Conservation (phyloP, 2,329 filamentous ascomycete genomes). For the Cyphellophora europaea region DNA sequence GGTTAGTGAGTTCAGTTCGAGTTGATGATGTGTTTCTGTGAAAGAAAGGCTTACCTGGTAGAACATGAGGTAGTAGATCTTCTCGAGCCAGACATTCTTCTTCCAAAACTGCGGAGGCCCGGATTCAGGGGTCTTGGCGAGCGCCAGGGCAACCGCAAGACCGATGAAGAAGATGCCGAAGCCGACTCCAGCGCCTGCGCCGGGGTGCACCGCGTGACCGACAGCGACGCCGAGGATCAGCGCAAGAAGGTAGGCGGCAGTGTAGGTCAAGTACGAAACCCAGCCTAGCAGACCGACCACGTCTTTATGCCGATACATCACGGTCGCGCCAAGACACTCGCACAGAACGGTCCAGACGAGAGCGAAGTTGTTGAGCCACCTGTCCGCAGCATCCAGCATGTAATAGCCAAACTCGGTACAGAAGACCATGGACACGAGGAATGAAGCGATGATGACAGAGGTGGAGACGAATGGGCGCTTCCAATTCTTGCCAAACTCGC, state of each 20-base stretch:
- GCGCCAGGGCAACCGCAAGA: constrained; percentile 18
- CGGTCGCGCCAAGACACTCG: constrained; percentile 42
- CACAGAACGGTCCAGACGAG: constrained; percentile 47
- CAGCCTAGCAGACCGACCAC: constrained; percentile 42
- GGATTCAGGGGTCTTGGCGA: too few relatives aligned
- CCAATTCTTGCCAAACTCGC: constrained; percentile 23
- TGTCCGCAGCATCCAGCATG: constrained; percentile 42
- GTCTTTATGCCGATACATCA: constrained; percentile 45
- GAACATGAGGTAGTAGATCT: constrained; percentile 36
- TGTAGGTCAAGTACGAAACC: constrained; percentile 40
- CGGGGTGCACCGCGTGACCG: constrained; percentile 38
- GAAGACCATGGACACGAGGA: constrained; percentile 45
- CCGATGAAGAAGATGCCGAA: constrained; percentile 37
- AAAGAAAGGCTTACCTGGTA: constrained; percentile 41
- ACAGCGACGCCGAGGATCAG: constrained; percentile 44
- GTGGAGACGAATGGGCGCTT: constrained; percentile 39
- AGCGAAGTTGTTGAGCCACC: constrained; percentile 46
- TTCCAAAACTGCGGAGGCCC: too few relatives aligned
- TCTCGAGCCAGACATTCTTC: too few relatives aligned
- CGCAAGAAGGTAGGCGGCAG: constrained; percentile 44
- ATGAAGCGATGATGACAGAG: constrained; percentile 33
- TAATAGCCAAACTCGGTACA: constrained; percentile 48
- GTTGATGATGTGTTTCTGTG: background rate
- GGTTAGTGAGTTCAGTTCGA: constrained; percentile 25
- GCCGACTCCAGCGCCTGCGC: constrained; percentile 44